These are phyloP conservation scores for Lepiota brunneoincarnata DNA, from an alignment of 768 basidiomycete genomes.

Conservation along the genomic window DNA sequence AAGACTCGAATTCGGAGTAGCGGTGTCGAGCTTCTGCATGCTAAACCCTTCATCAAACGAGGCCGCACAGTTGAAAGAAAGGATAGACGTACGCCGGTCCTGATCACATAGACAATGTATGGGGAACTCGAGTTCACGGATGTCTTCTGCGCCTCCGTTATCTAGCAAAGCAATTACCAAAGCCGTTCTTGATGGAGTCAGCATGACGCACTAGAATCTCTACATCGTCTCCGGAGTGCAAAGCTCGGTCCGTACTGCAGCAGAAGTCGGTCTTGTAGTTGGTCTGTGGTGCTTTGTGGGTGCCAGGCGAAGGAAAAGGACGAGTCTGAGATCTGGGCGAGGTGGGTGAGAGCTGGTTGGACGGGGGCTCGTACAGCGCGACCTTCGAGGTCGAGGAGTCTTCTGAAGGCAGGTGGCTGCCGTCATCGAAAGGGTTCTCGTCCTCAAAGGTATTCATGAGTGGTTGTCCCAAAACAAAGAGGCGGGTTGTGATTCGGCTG, in stretches of 20 bases:
- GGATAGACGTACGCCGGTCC: constrained; percentile 62
- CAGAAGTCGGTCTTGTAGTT: constrained; percentile 77
- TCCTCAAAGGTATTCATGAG: constrained; percentile 56
- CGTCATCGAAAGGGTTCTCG: constrained; percentile 65
- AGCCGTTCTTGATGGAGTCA: constrained; percentile 9
- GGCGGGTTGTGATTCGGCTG: constrained; percentile 1
- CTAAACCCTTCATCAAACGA: constrained; percentile 36
- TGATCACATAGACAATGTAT: constrained; percentile 94
- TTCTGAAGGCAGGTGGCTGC: constrained; percentile 42
- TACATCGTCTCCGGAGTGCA: constrained; percentile 80
- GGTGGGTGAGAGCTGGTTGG: constrained; percentile 52
- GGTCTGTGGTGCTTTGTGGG: constrained; percentile 49
- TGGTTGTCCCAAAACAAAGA: constrained; percentile 7
- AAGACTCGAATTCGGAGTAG: constrained; percentile 96
- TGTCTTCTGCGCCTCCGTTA: constrained; percentile 95
- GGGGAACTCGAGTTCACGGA: constrained; percentile 81
- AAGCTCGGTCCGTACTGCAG: constrained; percentile 68
- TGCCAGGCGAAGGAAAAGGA: constrained; percentile 56
- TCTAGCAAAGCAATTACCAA: constrained; percentile 42
- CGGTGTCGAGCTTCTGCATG: constrained; percentile 80
- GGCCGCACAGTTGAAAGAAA: constrained; percentile 7
- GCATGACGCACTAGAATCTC: constrained; percentile 66
- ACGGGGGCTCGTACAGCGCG: constrained; percentile 58
- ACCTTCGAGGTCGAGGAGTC: constrained; percentile 53
- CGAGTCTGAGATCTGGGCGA: constrained; percentile 34